Percentiles rank a stretch among this genome's conserved stretches.
Evolutionary conservation across 208 protist genomes (phyloP).

Genomic region (Crithidia acanthocephali): DNA sequence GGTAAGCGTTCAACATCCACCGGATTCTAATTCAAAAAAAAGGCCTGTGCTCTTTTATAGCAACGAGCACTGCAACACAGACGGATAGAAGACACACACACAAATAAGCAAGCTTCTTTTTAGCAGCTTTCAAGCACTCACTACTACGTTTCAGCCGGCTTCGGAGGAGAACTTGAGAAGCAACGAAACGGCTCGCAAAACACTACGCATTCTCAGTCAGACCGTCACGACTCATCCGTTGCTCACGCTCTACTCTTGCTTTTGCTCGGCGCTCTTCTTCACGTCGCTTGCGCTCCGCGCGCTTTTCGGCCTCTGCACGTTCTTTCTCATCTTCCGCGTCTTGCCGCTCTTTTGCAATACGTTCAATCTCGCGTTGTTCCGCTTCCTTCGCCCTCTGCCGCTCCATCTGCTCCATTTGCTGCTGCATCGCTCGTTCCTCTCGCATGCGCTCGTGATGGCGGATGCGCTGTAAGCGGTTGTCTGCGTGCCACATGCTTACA

Average conservation of each 20-base stretch:
- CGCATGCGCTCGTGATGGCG: conserved; percentile 9
- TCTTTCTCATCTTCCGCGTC: conserved; percentile 38
- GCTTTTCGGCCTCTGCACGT: conserved; percentile 56
- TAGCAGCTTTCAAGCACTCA: too few species aligned
- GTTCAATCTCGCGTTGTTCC: conserved; percentile 33
- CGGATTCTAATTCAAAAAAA: too few species aligned
- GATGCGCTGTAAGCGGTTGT: conserved; percentile 1
- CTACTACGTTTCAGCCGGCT: too few species aligned
- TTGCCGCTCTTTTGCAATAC: conserved; percentile 36
- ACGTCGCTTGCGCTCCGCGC: conserved; percentile 53
- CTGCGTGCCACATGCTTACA: conserved; percentile 22
- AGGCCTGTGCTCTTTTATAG: too few species aligned
- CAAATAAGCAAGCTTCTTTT: too few species aligned
- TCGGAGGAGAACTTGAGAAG: too few species aligned
- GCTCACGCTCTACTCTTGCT: conserved; percentile 34
- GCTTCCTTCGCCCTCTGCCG: conserved; percentile 39
- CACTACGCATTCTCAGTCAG: conserved; percentile 1
- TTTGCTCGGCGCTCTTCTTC: conserved; percentile 55
- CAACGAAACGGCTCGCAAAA: not conserved
- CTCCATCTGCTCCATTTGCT: conserved; percentile 28
- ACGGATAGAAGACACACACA: too few species aligned
- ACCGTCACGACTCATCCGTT: conserved; percentile 14
- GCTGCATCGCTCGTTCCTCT: conserved; percentile 10
- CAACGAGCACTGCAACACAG: too few species aligned
- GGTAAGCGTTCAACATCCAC: too few species aligned